Evolutionary conservation across 345 rosid genomes (phyloP).

Genomic region (Dimocarpus longan): DNA sequence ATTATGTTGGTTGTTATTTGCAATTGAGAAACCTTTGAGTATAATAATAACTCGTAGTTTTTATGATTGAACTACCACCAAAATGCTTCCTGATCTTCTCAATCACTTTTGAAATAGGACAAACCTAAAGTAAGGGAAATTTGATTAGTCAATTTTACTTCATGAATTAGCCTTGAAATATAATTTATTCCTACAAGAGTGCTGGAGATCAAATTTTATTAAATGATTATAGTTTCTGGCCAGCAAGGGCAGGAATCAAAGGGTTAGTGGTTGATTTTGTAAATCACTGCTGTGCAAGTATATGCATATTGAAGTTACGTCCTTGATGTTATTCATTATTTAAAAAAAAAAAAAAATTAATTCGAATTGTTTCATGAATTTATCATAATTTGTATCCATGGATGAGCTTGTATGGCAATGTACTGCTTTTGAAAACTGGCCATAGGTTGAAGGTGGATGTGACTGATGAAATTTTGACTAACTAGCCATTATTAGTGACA

Average conservation of each 20-base stretch:
- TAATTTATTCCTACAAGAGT: no score
- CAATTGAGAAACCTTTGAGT: not conserved
- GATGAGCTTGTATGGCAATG: not conserved
- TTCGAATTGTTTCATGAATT: not conserved
- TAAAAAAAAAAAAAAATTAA: no score
- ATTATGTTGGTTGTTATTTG: not conserved
- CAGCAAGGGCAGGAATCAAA: no score
- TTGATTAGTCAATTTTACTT: not conserved
- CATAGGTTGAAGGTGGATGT: not conserved
- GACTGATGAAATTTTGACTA: not conserved
- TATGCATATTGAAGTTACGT: no score
- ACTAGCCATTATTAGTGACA: not conserved
- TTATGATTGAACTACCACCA: not conserved
- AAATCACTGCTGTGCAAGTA: no score
- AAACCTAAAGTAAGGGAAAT: not conserved
- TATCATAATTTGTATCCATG: not conserved
- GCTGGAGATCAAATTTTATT: no score
- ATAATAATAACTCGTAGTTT: not conserved
- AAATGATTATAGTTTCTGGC: no score
- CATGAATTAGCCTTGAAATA: no score
- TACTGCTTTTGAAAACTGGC: not conserved
- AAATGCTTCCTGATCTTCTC: not conserved
- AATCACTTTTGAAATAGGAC: not conserved
- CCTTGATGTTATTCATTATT: no score
- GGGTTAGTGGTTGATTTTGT: no score